Percentiles rank a stretch among this genome's conserved stretches.
phyloP scores from a whole-genome alignment of 129 eudicot species.

The Saussurea involucrata region DNA sequence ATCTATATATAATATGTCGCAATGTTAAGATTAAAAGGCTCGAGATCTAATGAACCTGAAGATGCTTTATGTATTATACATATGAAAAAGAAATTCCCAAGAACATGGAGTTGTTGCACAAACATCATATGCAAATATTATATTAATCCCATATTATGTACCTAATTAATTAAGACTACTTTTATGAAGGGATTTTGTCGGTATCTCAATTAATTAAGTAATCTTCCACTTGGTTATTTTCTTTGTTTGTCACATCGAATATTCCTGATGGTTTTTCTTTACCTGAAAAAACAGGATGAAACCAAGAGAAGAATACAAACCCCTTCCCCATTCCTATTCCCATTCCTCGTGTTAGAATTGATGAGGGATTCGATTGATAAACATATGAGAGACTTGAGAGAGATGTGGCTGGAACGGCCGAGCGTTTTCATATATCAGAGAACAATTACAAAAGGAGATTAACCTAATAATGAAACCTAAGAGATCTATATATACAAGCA shows the following conservation, averaged over 20 bases:
- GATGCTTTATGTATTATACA: not conserved
- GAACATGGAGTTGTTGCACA: slow-evolving; percentile 29
- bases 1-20: not conserved
- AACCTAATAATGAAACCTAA: too few relatives aligned
- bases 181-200: slow-evolving; percentile 9
- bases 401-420: too few relatives aligned
- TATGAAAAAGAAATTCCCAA: slow-evolving; percentile 9
- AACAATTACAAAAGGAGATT: too few relatives aligned
- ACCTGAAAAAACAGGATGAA: not conserved
- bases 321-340: too few relatives aligned
- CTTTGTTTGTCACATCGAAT: not conserved
- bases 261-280: not conserved
- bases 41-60: not conserved
- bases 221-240: slow-evolving; percentile 25
- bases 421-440: too few relatives aligned
- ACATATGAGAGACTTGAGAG: too few relatives aligned
- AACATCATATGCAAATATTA: slow-evolving; percentile 13
- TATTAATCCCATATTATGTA: slow-evolving; percentile 23
- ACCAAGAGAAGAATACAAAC: not conserved
- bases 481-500: too few relatives aligned
- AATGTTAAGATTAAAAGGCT: not conserved
- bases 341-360: too few relatives aligned
- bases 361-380: too few relatives aligned
- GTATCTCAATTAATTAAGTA: slow-evolving; percentile 7
- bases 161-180: not conserved